Base-by-base conservation (phyloP, 805 yeast species). In the Starmerella scarabaei region DNA sequence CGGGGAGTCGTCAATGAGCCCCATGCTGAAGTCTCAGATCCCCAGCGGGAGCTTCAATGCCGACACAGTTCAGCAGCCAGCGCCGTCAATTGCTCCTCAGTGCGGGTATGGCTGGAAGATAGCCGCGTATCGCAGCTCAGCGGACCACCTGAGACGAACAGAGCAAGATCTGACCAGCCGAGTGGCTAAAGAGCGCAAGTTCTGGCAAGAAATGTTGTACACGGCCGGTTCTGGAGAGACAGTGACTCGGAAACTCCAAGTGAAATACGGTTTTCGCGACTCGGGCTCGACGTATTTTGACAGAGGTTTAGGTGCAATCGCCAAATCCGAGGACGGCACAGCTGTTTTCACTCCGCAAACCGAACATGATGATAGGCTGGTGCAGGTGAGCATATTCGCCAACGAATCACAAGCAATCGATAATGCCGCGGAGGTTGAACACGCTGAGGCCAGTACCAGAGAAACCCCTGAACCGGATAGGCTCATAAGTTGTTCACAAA, bases 241-340 rank as follows among this genome's bases (percentile, higher is more conserved):
- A 1, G 57, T 86, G 11, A 76, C 78, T 53, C 81, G 80, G 49
- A 67, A 57, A 8, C 63, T 86, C 32, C 93, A 88, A 3, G 79
- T 88, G 28, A 83, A 81, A 52, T 91, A 80, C 54, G 97, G 97
- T 0, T 88, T 73, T 61, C 86, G 80, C 15, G 96, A 86, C 58
- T 75, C 93, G 0, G 98, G 97, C 0, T 81, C 94, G 1, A 71
- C 66, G 17, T 83, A 73, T 52, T 64, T 62, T 42, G 86, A 82
- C 50, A 69, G 71, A 47, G 35, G 35, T 2, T 60, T 78, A 32
- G 96, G 93, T 0, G 28, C 21, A 3, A 18, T 51, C 9, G 38
- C 18, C 14, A 37, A 51, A 4, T 31, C 56, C 19, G 28, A 18
- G 15, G 61, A 63, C 18, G 72, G 81, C 14, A 65, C 63, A 26